Base-by-base conservation (phyloP, 305 asterid species). In the Withania somnifera region DNA sequence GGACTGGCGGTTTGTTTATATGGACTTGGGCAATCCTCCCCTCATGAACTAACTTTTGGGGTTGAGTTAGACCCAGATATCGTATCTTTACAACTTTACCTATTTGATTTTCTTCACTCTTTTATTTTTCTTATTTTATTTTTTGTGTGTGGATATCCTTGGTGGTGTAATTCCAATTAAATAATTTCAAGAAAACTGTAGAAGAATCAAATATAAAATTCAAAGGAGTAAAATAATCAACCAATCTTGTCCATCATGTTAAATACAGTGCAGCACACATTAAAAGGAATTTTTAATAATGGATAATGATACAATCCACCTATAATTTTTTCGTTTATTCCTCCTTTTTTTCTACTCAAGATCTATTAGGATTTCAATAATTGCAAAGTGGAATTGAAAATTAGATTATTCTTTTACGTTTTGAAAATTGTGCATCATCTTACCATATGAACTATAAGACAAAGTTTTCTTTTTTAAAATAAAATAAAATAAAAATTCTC, bases 401-500 rank as follows among this genome's bases (percentile, higher is more conserved):
- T 60, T 64, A 36, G 42, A 22, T 58, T 84, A 86, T 86, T 84
- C 88, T 84, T 78, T 24, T 50, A 30, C n/a, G 17, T 69, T 51
- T 30, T 58, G 88, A 84, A 87, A 86, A 81, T 81, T 68, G 2
- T 52, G 84, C 30, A 34, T 34, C 11, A 5, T 17, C 38, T n/a
- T 26, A 28, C 6, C 22, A 50, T 30, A 56, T 47, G 51, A 42
- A 75, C 20, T 76, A 22, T 13, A 80, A 19, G 2, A n/a, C 57
- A 34, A 54, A 38, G 4, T 45, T n/a, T n/a, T n/a, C 15, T 42
- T 45, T 45, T 11, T 45, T 45, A 2, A 6, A 11, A 10, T 6
- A 30, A 30, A 30, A 30, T n/a, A n/a, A n/a, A n/a, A n/a, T n/a
- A n/a, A n/a, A n/a, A n/a, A n/a, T 4, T 7, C 40, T 36, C 40